Evolutionary conservation across 345 rosid genomes (phyloP).

Genomic region (Aethionema arabicum): DNA sequence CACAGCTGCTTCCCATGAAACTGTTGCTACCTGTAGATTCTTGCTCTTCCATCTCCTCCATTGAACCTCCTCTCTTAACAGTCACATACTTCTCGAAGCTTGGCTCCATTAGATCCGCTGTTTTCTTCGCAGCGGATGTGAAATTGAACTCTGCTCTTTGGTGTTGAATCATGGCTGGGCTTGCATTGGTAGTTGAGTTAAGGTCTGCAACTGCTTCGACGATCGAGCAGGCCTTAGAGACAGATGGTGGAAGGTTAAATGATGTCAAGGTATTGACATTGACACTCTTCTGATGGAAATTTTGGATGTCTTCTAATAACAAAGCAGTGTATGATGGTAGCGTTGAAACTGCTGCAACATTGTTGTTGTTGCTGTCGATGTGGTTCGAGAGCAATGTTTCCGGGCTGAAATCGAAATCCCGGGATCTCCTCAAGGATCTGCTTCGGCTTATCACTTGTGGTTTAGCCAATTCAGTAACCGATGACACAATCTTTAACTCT

Average conservation of each 20-base stretch:
- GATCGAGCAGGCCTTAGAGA: slow-evolving; percentile 73
- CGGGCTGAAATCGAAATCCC: slow-evolving; percentile 68
- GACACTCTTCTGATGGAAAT: slow-evolving; percentile 72
- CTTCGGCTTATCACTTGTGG: slow-evolving; percentile 60
- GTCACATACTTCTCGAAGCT: slow-evolving; percentile 89
- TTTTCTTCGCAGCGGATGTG: slow-evolving; percentile 32
- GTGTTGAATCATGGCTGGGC: slow-evolving; percentile 30
- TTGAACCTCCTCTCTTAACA: slow-evolving; percentile 56
- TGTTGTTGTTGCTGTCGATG: slow-evolving; percentile 44
- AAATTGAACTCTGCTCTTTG: slow-evolving; percentile 13
- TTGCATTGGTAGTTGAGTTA: slow-evolving; percentile 61
- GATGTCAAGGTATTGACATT: slow-evolving; percentile 26
- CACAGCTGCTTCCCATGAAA: slow-evolving; percentile 45
- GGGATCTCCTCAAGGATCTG: slow-evolving; percentile 70
- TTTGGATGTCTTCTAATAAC: slow-evolving; percentile 86
- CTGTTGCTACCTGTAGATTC: slow-evolving; percentile 97
- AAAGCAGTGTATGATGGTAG: slow-evolving; percentile 62
- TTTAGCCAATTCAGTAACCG: slow-evolving; percentile 39
- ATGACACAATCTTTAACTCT: slow-evolving; percentile 39
- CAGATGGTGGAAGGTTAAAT: slow-evolving; percentile 59
- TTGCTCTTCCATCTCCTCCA: slow-evolving; percentile 65
- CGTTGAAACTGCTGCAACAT: slow-evolving; percentile 27
- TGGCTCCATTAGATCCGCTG: slow-evolving; percentile 74
- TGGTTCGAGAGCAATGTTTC: slow-evolving; percentile 43
- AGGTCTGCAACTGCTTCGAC: slow-evolving; percentile 86